These are phyloP conservation scores for Poronia punctata DNA, from an alignment of 495 filamentous ascomycete genomes.

Conservation along the genomic window DNA sequence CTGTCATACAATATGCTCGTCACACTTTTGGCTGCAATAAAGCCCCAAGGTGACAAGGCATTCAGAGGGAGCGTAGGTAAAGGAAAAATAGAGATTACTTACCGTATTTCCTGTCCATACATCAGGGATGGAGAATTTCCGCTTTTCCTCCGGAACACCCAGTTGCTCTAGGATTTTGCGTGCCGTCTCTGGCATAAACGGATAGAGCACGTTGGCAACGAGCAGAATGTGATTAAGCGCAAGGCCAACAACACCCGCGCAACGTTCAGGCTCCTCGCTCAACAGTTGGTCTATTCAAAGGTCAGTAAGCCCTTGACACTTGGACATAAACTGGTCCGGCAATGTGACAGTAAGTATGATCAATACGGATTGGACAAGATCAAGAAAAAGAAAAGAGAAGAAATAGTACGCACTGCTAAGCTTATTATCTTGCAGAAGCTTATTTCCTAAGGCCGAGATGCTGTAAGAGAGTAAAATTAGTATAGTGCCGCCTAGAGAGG, in stretches of 20 bases:
- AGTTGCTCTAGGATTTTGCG: slow-evolving; percentile 5
- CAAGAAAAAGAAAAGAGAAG: too few relatives aligned
- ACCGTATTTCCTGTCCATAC: slow-evolving; percentile 43
- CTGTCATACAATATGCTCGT: too few relatives aligned
- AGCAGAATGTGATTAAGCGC: slow-evolving; percentile 6
- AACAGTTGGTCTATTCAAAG: slow-evolving; percentile 3
- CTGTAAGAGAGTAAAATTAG: not conserved
- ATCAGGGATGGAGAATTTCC: slow-evolving; percentile 72
- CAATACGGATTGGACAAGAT: too few relatives aligned
- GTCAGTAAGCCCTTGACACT: too few relatives aligned
- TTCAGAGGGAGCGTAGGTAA: slow-evolving; percentile 62
- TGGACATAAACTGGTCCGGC: too few relatives aligned
- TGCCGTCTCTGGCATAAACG: slow-evolving; percentile 7
- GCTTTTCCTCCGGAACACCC: slow-evolving; percentile 52
- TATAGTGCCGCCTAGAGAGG: too few relatives aligned
- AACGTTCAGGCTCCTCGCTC: not conserved
- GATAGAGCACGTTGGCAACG: slow-evolving; percentile 3
- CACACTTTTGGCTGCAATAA: slow-evolving; percentile 69
- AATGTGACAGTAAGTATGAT: too few relatives aligned
- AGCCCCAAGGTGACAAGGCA: slow-evolving; percentile 56
- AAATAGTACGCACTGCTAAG: too few relatives aligned
- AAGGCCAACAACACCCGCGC: not conserved
- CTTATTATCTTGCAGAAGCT: not conserved
- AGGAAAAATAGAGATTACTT: too few relatives aligned
- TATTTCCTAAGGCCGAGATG: slow-evolving; percentile 3